Percentiles rank a stretch among this genome's conserved stretches.
phyloP scores from a whole-genome alignment of 2,329 filamentous ascomycete genomes.

The Fusarium pseudograminearum region DNA sequence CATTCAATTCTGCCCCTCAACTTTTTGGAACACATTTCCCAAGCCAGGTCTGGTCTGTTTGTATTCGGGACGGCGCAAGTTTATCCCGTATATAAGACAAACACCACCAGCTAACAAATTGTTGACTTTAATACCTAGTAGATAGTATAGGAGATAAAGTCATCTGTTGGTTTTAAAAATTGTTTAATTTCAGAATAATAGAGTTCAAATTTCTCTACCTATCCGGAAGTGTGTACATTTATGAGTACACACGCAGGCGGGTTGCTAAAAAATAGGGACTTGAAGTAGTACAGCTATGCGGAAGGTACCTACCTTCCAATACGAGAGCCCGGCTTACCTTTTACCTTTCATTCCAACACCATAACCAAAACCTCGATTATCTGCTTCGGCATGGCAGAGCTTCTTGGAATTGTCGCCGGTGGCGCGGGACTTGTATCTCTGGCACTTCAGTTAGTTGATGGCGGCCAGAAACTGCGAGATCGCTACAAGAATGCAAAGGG shows the following conservation, averaged over 20 bases:
- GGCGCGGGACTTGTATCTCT: slow-evolving; percentile 25
- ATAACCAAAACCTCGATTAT: rapidly evolving
- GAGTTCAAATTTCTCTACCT: no score
- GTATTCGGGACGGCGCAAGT: not conserved
- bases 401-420: slow-evolving; percentile 9
- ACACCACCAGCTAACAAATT: not conserved
- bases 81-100: not conserved
- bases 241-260: no score
- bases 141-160: no score
- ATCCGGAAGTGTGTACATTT: not conserved
- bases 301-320: no score
- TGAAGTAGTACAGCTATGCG: no score
- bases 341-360: rapidly evolving
- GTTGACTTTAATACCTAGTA: no score
- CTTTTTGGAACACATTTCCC: slow-evolving; percentile 6
- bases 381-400: slow-evolving; percentile 6
- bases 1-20: slow-evolving; percentile 7
- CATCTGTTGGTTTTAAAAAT: not conserved
- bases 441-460: slow-evolving; percentile 14
- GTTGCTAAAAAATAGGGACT: no score
- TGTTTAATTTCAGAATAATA: not conserved
- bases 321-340: not conserved
- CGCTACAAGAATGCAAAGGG: not conserved
- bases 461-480: slow-evolving; percentile 8
- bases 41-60: not conserved